Percentiles rank a stretch among this genome's conserved stretches.
These are phyloP conservation scores for Talaromyces nanjingensis DNA, from an alignment of 495 filamentous ascomycete genomes.

Conservation along the genomic window DNA sequence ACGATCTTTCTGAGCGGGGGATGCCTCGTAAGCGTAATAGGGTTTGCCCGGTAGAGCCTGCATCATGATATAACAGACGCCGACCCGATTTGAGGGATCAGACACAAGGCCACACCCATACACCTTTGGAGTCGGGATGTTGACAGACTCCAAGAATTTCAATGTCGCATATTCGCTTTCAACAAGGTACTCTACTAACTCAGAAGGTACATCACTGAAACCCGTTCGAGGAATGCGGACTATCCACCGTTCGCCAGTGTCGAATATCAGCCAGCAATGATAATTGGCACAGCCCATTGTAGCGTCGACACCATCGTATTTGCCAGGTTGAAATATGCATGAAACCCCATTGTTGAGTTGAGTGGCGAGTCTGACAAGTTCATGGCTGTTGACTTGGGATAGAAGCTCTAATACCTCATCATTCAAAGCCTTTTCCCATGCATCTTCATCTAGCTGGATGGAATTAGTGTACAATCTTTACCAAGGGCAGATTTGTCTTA, in stretches of 20 bases:
- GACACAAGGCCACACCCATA: slow-evolving; percentile 12
- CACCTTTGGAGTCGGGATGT: slow-evolving; percentile 13
- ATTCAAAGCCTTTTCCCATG: neutral
- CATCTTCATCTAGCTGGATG: neutral
- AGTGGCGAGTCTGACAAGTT: neutral
- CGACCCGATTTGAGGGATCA: slow-evolving; percentile 23
- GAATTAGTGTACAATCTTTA: neutral
- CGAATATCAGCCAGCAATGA: slow-evolving; percentile 14
- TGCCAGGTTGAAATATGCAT: neutral
- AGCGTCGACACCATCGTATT: neutral
- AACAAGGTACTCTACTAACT: slow-evolving; percentile 19
- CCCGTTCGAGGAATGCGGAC: slow-evolving; percentile 13
- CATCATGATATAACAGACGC: slow-evolving; percentile 31
- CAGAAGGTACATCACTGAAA: slow-evolving; percentile 12
- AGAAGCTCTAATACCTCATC: neutral
- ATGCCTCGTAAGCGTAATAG: slow-evolving; percentile 19
- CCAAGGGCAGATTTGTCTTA: neutral
- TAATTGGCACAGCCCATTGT: slow-evolving; percentile 24
- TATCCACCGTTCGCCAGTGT: slow-evolving; percentile 11
- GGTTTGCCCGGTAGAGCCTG: slow-evolving; percentile 28
- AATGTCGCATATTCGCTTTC: slow-evolving; percentile 24
- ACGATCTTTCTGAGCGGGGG: slow-evolving; percentile 16
- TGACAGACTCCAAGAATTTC: slow-evolving; percentile 20
- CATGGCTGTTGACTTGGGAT: neutral
- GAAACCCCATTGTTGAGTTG: neutral